A percentile compares a stretch with the other conserved stretches of the same genome.
Conservation (phyloP, 106 monocot genomes). For the Dioscorea zingiberensis region DNA sequence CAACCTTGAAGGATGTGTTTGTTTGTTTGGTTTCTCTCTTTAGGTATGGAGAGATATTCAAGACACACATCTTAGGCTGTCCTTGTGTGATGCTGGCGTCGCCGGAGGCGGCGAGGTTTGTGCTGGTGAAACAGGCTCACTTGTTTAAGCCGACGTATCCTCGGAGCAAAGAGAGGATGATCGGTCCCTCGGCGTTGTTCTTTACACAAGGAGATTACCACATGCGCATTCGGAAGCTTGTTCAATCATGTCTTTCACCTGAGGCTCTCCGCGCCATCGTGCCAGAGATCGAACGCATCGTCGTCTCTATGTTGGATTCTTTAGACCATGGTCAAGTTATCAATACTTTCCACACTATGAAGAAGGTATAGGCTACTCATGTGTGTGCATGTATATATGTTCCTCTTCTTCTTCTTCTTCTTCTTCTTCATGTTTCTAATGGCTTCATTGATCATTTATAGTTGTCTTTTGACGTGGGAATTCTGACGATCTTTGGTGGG, state of each 20-base stretch:
- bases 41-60: constrained; percentile 75
- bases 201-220: constrained; percentile 83
- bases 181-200: constrained; percentile 74
- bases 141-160: constrained; percentile 81
- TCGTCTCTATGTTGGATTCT: constrained; percentile 19
- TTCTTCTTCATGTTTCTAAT: background rate
- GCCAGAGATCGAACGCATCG: constrained; percentile 32
- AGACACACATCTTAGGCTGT: constrained; percentile 62
- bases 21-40: background rate
- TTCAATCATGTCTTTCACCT: constrained; percentile 42
- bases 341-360: constrained; percentile 62
- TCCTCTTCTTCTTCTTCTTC: no score
- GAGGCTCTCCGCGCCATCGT: constrained; percentile 43
- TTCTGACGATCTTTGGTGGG: constrained; percentile 62
- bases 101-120: constrained; percentile 76
- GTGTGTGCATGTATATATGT: background rate
- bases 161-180: constrained; percentile 70
- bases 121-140: constrained; percentile 48
- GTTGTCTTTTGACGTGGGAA: constrained; percentile 76
- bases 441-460: constrained; percentile 11
- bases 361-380: no score
- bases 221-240: constrained; percentile 34
- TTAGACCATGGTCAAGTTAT: constrained; percentile 25
- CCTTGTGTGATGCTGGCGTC: constrained; percentile 84
- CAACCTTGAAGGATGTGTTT: no score